A percentile compares a stretch with the other conserved stretches of the same genome.
phyloP scores from a whole-genome alignment of 768 basidiomycete genomes.

The Psilocybe tampanensis region DNA sequence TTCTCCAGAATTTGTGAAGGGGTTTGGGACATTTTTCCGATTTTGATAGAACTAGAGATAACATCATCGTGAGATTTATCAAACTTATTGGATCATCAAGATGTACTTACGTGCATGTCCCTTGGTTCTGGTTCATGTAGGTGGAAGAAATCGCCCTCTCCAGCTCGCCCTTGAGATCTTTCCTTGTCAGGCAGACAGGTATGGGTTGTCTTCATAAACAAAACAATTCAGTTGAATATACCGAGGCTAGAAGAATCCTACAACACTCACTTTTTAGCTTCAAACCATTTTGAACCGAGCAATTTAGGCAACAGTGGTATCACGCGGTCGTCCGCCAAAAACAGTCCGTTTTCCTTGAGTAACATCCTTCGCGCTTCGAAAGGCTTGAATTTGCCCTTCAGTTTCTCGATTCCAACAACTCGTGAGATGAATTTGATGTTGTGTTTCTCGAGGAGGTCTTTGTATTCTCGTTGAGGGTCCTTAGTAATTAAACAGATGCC shows the following conservation, averaged over 20 bases:
- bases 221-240: conserved; percentile 1
- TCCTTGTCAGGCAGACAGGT: conserved; percentile 85
- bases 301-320: conserved; percentile 85
- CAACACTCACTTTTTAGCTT: conserved; percentile 86
- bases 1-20: conserved; percentile 79
- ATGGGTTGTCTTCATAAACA: conserved; percentile 77
- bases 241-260: background rate
- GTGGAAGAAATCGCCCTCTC: conserved; percentile 93
- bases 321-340: conserved; percentile 91
- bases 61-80: background rate
- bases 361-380: conserved; percentile 83
- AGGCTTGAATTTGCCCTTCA: conserved; percentile 91
- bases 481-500: conserved; percentile 92
- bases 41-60: conserved; percentile 79
- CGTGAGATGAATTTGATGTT: conserved; percentile 89
- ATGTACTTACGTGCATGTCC: conserved; percentile 81
- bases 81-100: background rate
- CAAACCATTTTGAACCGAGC: conserved; percentile 89
- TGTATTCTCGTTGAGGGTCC: conserved; percentile 95
- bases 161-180: conserved; percentile 90
- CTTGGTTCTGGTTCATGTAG: conserved; percentile 94
- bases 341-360: conserved; percentile 87
- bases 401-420: conserved; percentile 88
- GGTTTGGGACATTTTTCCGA: conserved; percentile 74
- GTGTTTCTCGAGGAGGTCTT: conserved; percentile 80